phyloP scores from a whole-genome alignment of 164 flowering plant genomes.

The Saururus chinensis region DNA sequence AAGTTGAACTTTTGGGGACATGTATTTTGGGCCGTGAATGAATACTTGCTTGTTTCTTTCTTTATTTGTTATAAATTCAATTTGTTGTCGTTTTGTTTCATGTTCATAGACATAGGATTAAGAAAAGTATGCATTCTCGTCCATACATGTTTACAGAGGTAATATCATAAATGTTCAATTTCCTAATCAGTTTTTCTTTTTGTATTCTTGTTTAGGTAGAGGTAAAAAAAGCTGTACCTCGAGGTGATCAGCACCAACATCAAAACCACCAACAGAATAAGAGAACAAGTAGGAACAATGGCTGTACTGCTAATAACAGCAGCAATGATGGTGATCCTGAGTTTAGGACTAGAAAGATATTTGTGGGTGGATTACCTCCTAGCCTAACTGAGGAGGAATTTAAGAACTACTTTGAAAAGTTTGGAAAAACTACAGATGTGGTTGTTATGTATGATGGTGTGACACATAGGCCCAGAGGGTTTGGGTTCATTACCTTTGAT shows the following conservation, averaged over 20 bases:
- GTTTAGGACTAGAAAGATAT: constrained; percentile 58
- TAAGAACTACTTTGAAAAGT: constrained; percentile 48
- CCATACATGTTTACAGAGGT: too few relatives aligned
- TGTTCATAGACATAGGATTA: too few relatives aligned
- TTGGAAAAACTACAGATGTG: constrained; percentile 55
- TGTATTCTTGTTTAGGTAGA: constrained; percentile 40
- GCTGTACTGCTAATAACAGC: constrained; percentile 14
- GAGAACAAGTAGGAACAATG: constrained; percentile 20
- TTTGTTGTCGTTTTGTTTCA: too few relatives aligned
- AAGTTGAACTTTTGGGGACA: too few relatives aligned
- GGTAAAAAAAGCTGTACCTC: constrained; percentile 60
- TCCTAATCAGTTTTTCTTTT: not conserved
- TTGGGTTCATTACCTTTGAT: constrained; percentile 68
- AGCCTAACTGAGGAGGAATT: constrained; percentile 50
- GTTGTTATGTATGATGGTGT: constrained; percentile 59
- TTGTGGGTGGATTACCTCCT: constrained; percentile 73
- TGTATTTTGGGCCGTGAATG: too few relatives aligned
- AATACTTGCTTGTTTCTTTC: too few relatives aligned
- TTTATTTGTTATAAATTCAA: too few relatives aligned
- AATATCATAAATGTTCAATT: too few relatives aligned
- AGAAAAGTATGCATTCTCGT: too few relatives aligned
- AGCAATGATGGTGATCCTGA: constrained; percentile 14
- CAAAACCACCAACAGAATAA: constrained; percentile 21
- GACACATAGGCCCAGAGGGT: constrained; percentile 64
- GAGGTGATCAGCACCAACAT: constrained; percentile 31